phyloP scores from a whole-genome alignment of 805 yeast species.

The Hanseniaspora valbyensis region DNA sequence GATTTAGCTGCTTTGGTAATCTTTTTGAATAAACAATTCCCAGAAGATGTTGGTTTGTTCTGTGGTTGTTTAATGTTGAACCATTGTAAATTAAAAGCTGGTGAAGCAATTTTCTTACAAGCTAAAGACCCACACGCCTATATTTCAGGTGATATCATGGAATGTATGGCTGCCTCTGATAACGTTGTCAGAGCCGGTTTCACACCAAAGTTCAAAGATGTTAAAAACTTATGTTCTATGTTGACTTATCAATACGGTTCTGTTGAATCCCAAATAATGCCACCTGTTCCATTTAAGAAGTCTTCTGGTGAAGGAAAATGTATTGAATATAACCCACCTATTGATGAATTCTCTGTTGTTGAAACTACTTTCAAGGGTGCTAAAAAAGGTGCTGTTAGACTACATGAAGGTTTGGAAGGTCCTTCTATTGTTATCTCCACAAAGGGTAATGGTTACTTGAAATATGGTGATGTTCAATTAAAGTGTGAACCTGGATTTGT shows the following conservation, averaged over 20 bases:
- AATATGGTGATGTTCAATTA: slow-evolving; percentile 34
- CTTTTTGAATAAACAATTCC: slow-evolving; percentile 77
- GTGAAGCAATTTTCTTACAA: slow-evolving; percentile 92
- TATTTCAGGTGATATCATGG: slow-evolving; percentile 92
- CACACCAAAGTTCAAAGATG: slow-evolving; percentile 99
- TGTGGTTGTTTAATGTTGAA: slow-evolving; percentile 90
- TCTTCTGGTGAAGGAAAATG: slow-evolving; percentile 58
- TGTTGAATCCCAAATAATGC: slow-evolving; percentile 89
- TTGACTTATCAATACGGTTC: slow-evolving; percentile 81
- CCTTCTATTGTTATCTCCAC: slow-evolving; percentile 82
- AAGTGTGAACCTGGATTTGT: slow-evolving; percentile 62
- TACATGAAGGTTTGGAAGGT: slow-evolving; percentile 56
- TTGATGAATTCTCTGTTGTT: slow-evolving; percentile 90
- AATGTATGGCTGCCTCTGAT: slow-evolving; percentile 99
- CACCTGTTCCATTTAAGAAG: slow-evolving; percentile 38
- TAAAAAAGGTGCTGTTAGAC: slow-evolving; percentile 39
- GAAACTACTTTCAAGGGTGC: slow-evolving; percentile 52
- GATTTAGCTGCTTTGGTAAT: slow-evolving; percentile 62
- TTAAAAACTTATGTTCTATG: slow-evolving; percentile 75
- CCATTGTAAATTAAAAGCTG: slow-evolving; percentile 69
- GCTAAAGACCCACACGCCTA: slow-evolving; percentile 98
- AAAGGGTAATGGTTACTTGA: slow-evolving; percentile 61
- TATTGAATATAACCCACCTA: slow-evolving; percentile 83
- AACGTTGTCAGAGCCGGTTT: slow-evolving; percentile 97
- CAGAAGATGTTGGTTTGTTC: slow-evolving; percentile 86